Evolutionary conservation across 148 eudicot genomes (phyloP).

Genomic region (Gaultheria prostrata): DNA sequence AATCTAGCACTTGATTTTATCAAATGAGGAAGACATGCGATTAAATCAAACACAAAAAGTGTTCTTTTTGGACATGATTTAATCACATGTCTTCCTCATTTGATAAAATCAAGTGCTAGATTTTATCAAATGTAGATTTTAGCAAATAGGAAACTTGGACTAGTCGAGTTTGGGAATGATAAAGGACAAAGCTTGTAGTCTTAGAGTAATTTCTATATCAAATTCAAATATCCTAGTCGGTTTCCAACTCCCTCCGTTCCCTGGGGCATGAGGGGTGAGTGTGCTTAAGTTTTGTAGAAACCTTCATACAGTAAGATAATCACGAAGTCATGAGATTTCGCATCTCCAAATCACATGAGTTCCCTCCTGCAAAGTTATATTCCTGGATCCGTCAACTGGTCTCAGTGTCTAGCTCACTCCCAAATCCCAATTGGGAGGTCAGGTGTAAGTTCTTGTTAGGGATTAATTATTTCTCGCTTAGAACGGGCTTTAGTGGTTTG

Average conservation of each 20-base stretch:
- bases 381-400: not conserved
- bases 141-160: too few species aligned
- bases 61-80: too few species aligned
- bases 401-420: not conserved
- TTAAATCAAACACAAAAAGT: too few species aligned
- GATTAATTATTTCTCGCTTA: not conserved
- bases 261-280: not conserved
- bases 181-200: not conserved
- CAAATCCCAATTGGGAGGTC: not conserved
- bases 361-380: too few species aligned
- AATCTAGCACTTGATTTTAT: too few species aligned
- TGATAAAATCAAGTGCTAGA: too few species aligned
- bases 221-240: not conserved
- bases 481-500: not conserved
- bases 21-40: too few species aligned
- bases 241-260: not conserved
- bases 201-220: not conserved
- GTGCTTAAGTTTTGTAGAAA: not conserved
- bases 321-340: not conserved
- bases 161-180: not conserved
- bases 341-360: not conserved
- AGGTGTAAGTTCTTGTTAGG: not conserved
- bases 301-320: not conserved
- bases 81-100: too few species aligned
- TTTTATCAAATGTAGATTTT: too few species aligned